Conservation (phyloP, 2,329 filamentous ascomycete genomes). For the Phialophora tarda region DNA sequence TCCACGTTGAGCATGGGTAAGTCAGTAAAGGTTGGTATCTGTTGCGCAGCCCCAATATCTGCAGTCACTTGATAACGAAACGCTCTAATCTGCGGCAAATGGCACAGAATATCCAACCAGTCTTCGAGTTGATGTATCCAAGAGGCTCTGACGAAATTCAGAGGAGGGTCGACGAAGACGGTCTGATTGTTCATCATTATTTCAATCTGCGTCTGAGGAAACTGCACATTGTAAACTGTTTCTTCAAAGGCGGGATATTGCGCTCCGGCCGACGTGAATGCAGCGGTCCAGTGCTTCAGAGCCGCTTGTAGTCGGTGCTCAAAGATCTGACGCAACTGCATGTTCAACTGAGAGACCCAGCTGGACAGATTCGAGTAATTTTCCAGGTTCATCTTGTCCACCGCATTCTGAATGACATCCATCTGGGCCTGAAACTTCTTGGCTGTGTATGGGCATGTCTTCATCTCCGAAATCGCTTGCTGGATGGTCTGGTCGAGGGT, state of each 20-base stretch:
- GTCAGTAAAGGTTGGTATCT: constrained; percentile 77
- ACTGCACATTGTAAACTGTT: constrained; percentile 47
- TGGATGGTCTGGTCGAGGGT: constrained; percentile 81
- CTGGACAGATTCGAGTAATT: constrained; percentile 90
- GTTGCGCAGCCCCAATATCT: constrained; percentile 62
- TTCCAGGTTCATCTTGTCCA: constrained; percentile 95
- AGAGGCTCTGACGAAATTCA: constrained; percentile 87
- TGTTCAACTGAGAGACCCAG: constrained; percentile 89
- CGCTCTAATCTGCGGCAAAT: constrained; percentile 90
- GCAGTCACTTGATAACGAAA: constrained; percentile 91
- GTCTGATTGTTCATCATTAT: constrained; percentile 98
- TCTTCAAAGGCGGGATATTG: constrained; percentile 33
- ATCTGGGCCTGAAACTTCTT: constrained; percentile 79
- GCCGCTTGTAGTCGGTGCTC: constrained; percentile 82
- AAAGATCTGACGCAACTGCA: constrained; percentile 79
- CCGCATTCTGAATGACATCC: constrained; percentile 84
- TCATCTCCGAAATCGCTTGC: constrained; percentile 80
- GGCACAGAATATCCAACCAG: constrained; percentile 92
- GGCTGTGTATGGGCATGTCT: constrained; percentile 80
- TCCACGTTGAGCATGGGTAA: constrained; percentile 83
- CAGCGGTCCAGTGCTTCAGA: constrained; percentile 82
- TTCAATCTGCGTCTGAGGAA: constrained; percentile 73
- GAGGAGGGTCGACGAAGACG: constrained; percentile 91
- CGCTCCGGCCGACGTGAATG: constrained; percentile 68
- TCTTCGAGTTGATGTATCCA: constrained; percentile 93